Conservation (phyloP, 495 filamentous ascomycete species). For the Xylaria nigripes region DNA sequence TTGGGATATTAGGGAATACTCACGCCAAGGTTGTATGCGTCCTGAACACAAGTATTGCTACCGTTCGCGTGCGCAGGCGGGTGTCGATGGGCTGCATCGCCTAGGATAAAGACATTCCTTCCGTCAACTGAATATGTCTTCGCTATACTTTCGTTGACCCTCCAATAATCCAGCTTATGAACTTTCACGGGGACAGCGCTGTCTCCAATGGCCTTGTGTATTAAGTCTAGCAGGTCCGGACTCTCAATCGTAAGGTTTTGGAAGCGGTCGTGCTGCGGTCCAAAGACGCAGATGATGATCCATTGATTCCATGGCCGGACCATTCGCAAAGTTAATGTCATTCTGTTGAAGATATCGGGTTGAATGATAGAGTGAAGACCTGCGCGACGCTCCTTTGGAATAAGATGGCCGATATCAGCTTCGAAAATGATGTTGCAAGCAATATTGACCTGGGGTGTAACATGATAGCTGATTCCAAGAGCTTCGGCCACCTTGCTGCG, state of each 20-base stretch:
- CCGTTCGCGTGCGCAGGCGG: slow-evolving; percentile 45
- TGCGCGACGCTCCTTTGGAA: slow-evolving; percentile 35
- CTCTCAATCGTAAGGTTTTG: slow-evolving; percentile 21
- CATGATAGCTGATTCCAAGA: slow-evolving; percentile 32
- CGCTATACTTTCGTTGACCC: slow-evolving; percentile 45
- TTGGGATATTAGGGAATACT: background rate
- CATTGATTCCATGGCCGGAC: slow-evolving; percentile 51
- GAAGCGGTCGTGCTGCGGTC: slow-evolving; percentile 25
- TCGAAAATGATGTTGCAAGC: slow-evolving; percentile 44
- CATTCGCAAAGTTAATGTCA: slow-evolving; percentile 40
- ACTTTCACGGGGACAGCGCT: slow-evolving; percentile 36
- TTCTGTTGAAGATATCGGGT: slow-evolving; percentile 39
- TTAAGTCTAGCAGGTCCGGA: slow-evolving; percentile 34
- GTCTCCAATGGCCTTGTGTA: slow-evolving; percentile 42
- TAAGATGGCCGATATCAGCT: slow-evolving; percentile 38
- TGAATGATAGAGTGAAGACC: slow-evolving; percentile 48
- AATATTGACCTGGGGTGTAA: slow-evolving; percentile 36
- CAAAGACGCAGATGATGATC: slow-evolving; percentile 46
- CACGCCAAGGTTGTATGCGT: slow-evolving; percentile 45
- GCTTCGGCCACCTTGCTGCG: slow-evolving; percentile 38
- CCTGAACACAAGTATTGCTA: slow-evolving; percentile 48
- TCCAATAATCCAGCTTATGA: slow-evolving; percentile 41
- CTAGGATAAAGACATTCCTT: slow-evolving; percentile 36
- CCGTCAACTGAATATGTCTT: slow-evolving; percentile 26
- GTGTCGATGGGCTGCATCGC: slow-evolving; percentile 47